A percentile compares a stretch with the other conserved stretches of the same genome.
Evolutionary conservation across 2,329 filamentous ascomycete genomes (phyloP).

Genomic region (Clarireedia hainanense): DNA sequence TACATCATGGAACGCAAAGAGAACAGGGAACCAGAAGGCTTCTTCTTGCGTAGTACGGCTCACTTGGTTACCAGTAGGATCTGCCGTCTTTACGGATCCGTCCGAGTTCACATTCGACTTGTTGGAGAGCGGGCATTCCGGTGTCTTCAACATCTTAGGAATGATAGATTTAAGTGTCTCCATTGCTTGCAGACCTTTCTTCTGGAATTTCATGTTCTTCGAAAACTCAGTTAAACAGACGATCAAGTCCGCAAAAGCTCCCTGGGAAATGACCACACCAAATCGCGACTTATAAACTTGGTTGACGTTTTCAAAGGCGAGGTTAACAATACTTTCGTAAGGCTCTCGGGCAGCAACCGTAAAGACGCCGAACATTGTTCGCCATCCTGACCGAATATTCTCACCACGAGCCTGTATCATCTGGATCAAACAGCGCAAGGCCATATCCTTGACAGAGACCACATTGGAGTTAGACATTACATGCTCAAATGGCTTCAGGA

Average conservation of each 20-base stretch:
- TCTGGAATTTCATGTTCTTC: slow-evolving; percentile 97
- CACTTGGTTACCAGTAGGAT: slow-evolving; percentile 48
- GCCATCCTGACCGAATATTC: slow-evolving; percentile 96
- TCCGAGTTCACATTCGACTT: slow-evolving; percentile 37
- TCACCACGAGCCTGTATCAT: slow-evolving; percentile 98
- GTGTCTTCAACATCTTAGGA: slow-evolving; percentile 88
- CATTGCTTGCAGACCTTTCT: slow-evolving; percentile 94
- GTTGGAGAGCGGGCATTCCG: slow-evolving; percentile 84
- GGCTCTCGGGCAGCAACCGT: slow-evolving; percentile 90
- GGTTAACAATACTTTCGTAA: slow-evolving; percentile 90
- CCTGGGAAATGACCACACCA: slow-evolving; percentile 90
- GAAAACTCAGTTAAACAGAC: slow-evolving; percentile 97
- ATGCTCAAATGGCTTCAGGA: slow-evolving; percentile 95
- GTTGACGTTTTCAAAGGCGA: slow-evolving; percentile 93
- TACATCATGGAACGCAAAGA: slow-evolving; percentile 98
- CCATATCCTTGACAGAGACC: slow-evolving; percentile 94
- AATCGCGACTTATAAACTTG: slow-evolving; percentile 95
- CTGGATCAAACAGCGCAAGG: slow-evolving; percentile 89
- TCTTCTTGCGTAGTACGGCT: slow-evolving; percentile 86
- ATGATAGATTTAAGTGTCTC: slow-evolving; percentile 92
- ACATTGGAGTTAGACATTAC: slow-evolving; percentile 90
- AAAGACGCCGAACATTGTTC: slow-evolving; percentile 99
- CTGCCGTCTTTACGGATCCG: slow-evolving; percentile 25
- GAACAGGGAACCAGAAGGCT: slow-evolving; percentile 95
- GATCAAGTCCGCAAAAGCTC: slow-evolving; percentile 91